Conservation (phyloP, 2,329 filamentous ascomycete genomes). For the Huntiella abstrusa region DNA sequence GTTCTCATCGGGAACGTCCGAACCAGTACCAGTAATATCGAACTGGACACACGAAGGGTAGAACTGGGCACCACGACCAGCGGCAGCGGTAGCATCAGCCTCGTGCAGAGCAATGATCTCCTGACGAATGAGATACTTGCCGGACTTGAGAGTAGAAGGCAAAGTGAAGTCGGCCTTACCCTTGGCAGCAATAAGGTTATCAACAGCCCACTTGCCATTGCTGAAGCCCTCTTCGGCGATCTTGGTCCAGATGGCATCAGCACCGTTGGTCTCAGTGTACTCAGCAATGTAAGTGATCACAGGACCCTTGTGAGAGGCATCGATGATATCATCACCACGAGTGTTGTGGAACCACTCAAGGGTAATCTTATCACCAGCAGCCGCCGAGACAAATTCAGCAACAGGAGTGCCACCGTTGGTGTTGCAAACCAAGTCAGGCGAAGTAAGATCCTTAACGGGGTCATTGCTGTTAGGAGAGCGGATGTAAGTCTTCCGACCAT, state of each 20-base stretch:
- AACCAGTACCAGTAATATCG: conserved; percentile 22
- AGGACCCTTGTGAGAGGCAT: conserved; percentile 31
- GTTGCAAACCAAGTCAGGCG: conserved; percentile 25
- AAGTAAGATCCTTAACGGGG: conserved; percentile 26
- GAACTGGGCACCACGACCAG: conserved; percentile 25
- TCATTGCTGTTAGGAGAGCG: conserved; percentile 25
- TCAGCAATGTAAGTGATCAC: conserved; percentile 33
- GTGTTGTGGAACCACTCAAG: conserved; percentile 34
- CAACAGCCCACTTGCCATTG: conserved; percentile 13
- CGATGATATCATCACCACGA: conserved; percentile 33
- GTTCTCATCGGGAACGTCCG: conserved; percentile 19
- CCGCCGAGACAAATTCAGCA: conserved; percentile 22
- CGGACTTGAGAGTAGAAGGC: conserved; percentile 25
- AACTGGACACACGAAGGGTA: conserved; percentile 25
- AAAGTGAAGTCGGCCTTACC: conserved; percentile 28
- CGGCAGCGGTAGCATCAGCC: conserved; percentile 16
- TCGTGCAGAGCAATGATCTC: conserved; percentile 30
- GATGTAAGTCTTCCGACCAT: conserved; percentile 24
- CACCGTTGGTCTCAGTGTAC: conserved; percentile 24
- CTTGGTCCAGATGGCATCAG: conserved; percentile 32
- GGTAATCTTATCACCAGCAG: conserved; percentile 27
- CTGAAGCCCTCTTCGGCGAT: conserved; percentile 20
- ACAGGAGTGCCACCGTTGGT: conserved; percentile 21
- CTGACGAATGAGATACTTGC: conserved; percentile 29
- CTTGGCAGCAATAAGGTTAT: conserved; percentile 21